These are phyloP conservation scores for Domatiomyces globalis DNA, from an alignment of 2,329 filamentous ascomycete species.

Conservation along the genomic window DNA sequence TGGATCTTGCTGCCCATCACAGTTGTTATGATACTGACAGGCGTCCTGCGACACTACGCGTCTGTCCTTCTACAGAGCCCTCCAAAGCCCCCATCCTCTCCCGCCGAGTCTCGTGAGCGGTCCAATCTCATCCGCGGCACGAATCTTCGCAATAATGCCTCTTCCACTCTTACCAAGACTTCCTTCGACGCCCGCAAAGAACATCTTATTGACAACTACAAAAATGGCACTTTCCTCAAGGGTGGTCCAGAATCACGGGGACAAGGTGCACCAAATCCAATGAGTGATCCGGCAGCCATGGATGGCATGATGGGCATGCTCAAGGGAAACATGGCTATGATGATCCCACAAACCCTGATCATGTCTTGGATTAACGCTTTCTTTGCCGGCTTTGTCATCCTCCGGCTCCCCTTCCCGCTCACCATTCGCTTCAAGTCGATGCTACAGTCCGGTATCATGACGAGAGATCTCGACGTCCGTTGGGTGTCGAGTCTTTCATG, in stretches of 20 bases:
- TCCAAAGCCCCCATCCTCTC: conserved; percentile 59
- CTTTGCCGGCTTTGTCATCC: conserved; percentile 95
- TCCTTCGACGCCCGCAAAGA: conserved; percentile 72
- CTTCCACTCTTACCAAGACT: conserved; percentile 61
- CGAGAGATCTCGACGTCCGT: conserved; percentile 86
- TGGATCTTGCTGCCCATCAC: conserved; percentile 98
- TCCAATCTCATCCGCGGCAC: conserved; percentile 71
- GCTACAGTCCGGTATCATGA: conserved; percentile 93
- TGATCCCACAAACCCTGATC: conserved; percentile 94
- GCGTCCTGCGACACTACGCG: conserved; percentile 90
- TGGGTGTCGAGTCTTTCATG: conserved; percentile 98
- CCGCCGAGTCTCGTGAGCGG: conserved; percentile 59
- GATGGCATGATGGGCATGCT: conserved; percentile 99
- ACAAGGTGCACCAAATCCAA: conserved; percentile 80
- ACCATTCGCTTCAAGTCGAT: conserved; percentile 99
- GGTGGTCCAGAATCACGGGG: conserved; percentile 65
- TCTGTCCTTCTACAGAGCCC: conserved; percentile 74
- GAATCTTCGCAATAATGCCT: conserved; percentile 68
- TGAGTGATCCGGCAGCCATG: conserved; percentile 92
- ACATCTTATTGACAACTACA: conserved; percentile 64
- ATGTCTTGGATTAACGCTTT: conserved; percentile 99
- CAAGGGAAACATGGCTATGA: conserved; percentile 99
- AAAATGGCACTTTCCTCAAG: conserved; percentile 77
- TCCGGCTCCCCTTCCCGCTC: conserved; percentile 94
- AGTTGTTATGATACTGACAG: conserved; percentile 93